Percentiles rank a stretch among this genome's conserved stretches.
Conservation (phyloP, 83 land plant genomes). For the Larix sibirica region DNA sequence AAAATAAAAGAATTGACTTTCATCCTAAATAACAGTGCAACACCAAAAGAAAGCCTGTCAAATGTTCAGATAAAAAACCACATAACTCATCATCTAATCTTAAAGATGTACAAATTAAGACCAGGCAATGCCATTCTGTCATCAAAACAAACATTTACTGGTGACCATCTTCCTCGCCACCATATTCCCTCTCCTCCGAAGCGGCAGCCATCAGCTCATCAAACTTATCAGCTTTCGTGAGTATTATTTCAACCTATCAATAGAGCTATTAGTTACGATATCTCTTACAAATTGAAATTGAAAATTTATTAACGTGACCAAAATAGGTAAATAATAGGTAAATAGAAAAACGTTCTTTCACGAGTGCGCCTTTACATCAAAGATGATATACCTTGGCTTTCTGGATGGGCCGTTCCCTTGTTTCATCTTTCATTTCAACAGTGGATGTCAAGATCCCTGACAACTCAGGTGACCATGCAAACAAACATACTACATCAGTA, state of each 20-base stretch:
- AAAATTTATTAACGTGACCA: too few relatives aligned
- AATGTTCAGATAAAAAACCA: background rate
- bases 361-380: background rate
- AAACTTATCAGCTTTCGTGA: conserved; percentile 75
- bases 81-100: conserved; percentile 2
- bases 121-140: background rate
- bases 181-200: conserved; percentile 21
- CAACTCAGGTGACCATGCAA: too few relatives aligned
- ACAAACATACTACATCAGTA: too few relatives aligned
- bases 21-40: background rate
- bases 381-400: conserved; percentile 67
- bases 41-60: background rate
- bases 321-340: too few relatives aligned
- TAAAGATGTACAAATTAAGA: background rate
- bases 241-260: conserved; percentile 70
- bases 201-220: conserved; percentile 90
- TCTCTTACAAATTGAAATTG: too few relatives aligned
- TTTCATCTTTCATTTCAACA: conserved; percentile 79
- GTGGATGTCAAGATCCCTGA: conserved; percentile 80
- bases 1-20: background rate
- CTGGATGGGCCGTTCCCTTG: conserved; percentile 69
- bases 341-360: too few relatives aligned
- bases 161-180: conserved; percentile 12
- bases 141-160: background rate
- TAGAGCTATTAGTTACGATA: background rate